Conservation (phyloP, 2,329 filamentous ascomycete genomes). For the Neonectria punicea region DNA sequence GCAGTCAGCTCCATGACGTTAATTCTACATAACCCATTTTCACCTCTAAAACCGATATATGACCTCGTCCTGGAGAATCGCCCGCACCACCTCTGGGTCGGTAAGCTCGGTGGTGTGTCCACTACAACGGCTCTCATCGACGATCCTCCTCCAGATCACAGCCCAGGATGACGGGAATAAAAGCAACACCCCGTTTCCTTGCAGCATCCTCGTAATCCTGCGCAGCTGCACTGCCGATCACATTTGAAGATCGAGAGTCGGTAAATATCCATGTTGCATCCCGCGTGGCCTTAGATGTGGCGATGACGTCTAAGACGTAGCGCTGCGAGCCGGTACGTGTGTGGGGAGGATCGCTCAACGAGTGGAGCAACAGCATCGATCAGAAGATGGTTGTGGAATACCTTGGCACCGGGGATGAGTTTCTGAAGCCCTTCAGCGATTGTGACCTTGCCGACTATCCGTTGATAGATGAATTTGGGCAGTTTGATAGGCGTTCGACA, state of each 20-base stretch:
- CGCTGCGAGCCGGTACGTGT: no score
- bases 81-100: not conserved
- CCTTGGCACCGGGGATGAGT: not conserved
- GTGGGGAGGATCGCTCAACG: not conserved
- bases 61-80: not conserved
- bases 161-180: not conserved
- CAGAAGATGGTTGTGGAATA: constrained; percentile 8
- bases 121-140: not conserved
- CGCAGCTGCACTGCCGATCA: not conserved
- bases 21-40: not conserved
- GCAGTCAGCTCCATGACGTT: not conserved
- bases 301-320: not conserved
- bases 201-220: not conserved
- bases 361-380: not conserved
- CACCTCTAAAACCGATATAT: constrained; percentile 4
- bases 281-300: not conserved
- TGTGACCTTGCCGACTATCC: constrained; percentile 8
- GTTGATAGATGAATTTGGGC: constrained; percentile 9
- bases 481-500: not conserved
- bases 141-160: not conserved
- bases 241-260: not conserved
- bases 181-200: not conserved
- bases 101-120: not conserved
- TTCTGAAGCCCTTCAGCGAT: not conserved
- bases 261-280: not conserved